These are phyloP conservation scores for Penicillium sp. DNA, from an alignment of 2,329 filamentous ascomycete genomes.

Conservation along the genomic window DNA sequence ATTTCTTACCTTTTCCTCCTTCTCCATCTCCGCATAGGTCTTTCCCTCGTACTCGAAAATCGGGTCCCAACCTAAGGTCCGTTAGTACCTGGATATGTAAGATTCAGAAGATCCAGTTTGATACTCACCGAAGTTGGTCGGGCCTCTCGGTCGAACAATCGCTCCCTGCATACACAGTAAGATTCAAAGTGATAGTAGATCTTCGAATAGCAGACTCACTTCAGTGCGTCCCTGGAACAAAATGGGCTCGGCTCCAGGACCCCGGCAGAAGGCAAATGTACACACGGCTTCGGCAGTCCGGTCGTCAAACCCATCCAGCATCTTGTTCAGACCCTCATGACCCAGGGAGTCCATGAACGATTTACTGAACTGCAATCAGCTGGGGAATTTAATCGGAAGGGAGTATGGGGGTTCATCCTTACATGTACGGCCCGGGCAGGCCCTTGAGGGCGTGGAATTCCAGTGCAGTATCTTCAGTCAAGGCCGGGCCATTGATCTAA, in stretches of 20 bases:
- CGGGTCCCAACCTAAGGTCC: constrained; percentile 75
- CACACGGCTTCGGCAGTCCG: constrained; percentile 91
- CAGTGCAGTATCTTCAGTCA: constrained; percentile 93
- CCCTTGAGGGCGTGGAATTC: constrained; percentile 87
- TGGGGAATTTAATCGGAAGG: neutral
- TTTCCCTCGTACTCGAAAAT: constrained; percentile 90
- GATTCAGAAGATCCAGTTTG: neutral
- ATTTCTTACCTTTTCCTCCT: constrained; percentile 68
- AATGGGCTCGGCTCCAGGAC: constrained; percentile 75
- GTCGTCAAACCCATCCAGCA: constrained; percentile 81
- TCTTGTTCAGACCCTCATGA: constrained; percentile 78
- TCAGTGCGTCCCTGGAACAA: constrained; percentile 88
- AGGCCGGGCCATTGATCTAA: constrained; percentile 75
- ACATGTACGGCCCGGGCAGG: constrained; percentile 97
- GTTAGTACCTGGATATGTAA: neutral
- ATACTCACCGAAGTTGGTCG: constrained; percentile 69
- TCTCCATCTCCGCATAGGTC: constrained; percentile 96
- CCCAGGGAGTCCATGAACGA: constrained; percentile 85
- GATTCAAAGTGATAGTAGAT: neutral
- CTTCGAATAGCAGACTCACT: constrained; percentile 45
- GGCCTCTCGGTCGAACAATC: constrained; percentile 79
- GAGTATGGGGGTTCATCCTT: constrained; percentile 30
- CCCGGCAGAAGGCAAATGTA: constrained; percentile 87
- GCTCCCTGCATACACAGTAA: constrained; percentile 52
- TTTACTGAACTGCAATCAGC: constrained; percentile 59